Percentiles rank a stretch among this genome's conserved stretches.
These are phyloP conservation scores for Tuber umbilicatum DNA, from an alignment of 495 filamentous ascomycete genomes.

Conservation along the genomic window DNA sequence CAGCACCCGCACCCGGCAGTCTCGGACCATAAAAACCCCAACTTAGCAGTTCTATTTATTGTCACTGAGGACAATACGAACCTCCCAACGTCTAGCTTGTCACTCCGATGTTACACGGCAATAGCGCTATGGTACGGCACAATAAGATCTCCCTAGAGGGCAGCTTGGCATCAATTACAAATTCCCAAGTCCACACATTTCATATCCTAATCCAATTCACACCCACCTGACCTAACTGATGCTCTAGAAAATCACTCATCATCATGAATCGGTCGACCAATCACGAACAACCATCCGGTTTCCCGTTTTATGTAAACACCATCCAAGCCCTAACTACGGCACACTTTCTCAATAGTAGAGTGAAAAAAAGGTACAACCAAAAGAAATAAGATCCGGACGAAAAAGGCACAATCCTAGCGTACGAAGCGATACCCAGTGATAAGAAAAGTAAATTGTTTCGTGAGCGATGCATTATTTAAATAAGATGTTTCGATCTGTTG, in stretches of 20 bases:
- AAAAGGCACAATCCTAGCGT: not conserved
- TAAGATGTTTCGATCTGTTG: constrained; percentile 74
- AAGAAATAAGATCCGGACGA: not conserved
- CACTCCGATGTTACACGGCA: not conserved
- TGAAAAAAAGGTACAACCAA: not conserved
- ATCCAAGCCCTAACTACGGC: not conserved
- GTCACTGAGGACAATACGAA: not conserved
- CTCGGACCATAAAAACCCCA: not conserved
- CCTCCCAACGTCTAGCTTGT: not conserved
- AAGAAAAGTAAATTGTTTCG: not conserved
- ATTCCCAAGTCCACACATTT: not conserved
- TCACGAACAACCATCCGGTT: not conserved
- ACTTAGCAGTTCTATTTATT: not conserved
- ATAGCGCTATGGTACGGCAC: not conserved
- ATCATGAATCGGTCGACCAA: not conserved
- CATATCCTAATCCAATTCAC: not conserved
- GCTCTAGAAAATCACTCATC: not conserved
- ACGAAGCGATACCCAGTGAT: not conserved
- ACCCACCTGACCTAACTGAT: not conserved
- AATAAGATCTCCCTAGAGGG: not conserved
- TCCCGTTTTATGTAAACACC: not conserved
- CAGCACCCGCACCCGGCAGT: not conserved
- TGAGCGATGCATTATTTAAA: constrained; percentile 47
- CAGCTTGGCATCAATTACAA: not conserved
- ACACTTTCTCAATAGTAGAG: not conserved